Evolutionary conservation across 75 land plant genomes (phyloP).

Genomic region (Pseudotsuga menziesii): DNA sequence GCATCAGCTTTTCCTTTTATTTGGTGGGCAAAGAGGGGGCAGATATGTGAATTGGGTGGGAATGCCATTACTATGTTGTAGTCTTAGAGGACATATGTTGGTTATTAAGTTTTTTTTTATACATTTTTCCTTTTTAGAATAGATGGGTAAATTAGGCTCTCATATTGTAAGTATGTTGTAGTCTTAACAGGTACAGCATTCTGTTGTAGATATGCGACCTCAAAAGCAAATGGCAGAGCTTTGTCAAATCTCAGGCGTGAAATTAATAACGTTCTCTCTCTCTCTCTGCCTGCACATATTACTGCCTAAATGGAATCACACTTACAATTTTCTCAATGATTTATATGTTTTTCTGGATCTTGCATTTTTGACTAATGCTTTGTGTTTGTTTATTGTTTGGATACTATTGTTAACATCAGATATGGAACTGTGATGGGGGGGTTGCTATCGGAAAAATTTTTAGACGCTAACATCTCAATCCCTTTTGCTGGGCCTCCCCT

Average conservation of each 20-base stretch:
- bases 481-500: constrained; percentile 88
- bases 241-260: constrained; percentile 76
- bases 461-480: constrained; percentile 79
- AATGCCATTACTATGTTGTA: not conserved
- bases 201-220: constrained; percentile 94
- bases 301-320: not conserved
- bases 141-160: not conserved
- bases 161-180: not conserved
- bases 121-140: not conserved
- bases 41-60: not conserved
- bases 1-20: not conserved
- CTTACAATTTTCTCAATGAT: not conserved
- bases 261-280: constrained; percentile 80
- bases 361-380: constrained; percentile 1
- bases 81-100: not conserved
- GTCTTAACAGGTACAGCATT: constrained; percentile 80
- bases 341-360: not conserved
- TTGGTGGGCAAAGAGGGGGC: not conserved
- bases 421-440: constrained; percentile 99
- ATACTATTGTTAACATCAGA: constrained; percentile 29
- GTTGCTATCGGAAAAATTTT: constrained; percentile 82
- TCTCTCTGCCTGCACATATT: not conserved
- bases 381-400: not conserved
- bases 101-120: not conserved
- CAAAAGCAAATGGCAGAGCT: constrained; percentile 87